Evolutionary conservation across 257 asterid genomes (phyloP).

Genomic region (Eucommia ulmoides): DNA sequence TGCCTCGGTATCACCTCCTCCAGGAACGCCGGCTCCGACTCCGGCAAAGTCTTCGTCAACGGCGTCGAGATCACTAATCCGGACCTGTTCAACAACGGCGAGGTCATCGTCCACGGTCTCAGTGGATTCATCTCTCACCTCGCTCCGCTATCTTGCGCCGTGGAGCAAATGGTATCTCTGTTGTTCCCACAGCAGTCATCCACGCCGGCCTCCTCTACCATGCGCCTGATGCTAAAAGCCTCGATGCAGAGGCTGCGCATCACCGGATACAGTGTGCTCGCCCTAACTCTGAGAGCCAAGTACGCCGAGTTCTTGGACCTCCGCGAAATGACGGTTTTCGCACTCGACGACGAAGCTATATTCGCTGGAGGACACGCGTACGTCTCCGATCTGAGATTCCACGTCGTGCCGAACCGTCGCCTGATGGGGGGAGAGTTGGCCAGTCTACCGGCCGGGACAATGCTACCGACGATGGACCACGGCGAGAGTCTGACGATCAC

Average conservation of each 20-base stretch:
- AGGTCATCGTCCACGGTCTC: conserved; percentile 43
- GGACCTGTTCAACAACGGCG: conserved; percentile 64
- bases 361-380: conserved; percentile 50
- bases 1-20: conserved; percentile 64
- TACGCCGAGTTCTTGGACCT: conserved; percentile 38
- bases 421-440: conserved; percentile 38
- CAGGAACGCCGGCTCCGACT: conserved; percentile 11
- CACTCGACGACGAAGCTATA: conserved; percentile 48
- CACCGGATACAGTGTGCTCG: conserved; percentile 42
- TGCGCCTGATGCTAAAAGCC: conserved; percentile 43
- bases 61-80: conserved; percentile 50
- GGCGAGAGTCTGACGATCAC: conserved; percentile 57
- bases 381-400: conserved; percentile 45
- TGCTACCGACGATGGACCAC: conserved; percentile 40
- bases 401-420: conserved; percentile 49
- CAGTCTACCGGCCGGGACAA: conserved; percentile 25
- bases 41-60: conserved; percentile 36
- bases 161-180: conserved; percentile 45
- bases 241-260: conserved; percentile 47
- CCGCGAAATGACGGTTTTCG: conserved; percentile 53
- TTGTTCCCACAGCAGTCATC: conserved; percentile 38
- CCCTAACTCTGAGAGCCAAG: conserved; percentile 50
- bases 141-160: conserved; percentile 53
- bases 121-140: conserved; percentile 56
- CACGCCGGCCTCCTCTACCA: conserved; percentile 18